A percentile compares a stretch with the other conserved stretches of the same genome.
These are phyloP conservation scores for Apiosordaria backusii DNA, from an alignment of 495 filamentous ascomycete genomes.

Conservation along the genomic window DNA sequence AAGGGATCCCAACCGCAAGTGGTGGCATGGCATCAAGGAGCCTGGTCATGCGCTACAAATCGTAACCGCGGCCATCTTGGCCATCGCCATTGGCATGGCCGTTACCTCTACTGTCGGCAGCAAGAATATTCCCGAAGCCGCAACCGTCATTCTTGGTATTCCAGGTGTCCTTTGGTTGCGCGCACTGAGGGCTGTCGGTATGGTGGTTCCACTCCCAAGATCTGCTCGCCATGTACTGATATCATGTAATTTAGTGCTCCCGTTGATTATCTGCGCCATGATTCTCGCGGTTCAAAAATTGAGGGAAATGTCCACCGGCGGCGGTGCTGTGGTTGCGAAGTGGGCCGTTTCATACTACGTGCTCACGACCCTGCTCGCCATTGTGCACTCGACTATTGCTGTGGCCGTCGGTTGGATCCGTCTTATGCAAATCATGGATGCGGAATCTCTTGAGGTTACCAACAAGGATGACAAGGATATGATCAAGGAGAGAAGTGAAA, in stretches of 20 bases:
- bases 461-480: constrained; percentile 12
- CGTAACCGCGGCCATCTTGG: constrained; percentile 27
- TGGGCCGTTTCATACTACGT: constrained; percentile 33
- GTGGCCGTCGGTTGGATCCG: constrained; percentile 27
- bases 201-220: neutral
- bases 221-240: neutral
- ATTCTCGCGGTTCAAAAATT: constrained; percentile 31
- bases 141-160: constrained; percentile 22
- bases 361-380: constrained; percentile 30
- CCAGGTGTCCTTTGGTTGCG: constrained; percentile 33
- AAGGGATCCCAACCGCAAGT: constrained; percentile 10
- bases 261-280: constrained; percentile 33
- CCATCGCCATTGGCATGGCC: constrained; percentile 29
- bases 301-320: constrained; percentile 24
- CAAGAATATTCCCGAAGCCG: constrained; percentile 21
- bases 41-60: constrained; percentile 27
- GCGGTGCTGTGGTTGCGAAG: constrained; percentile 23
- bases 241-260: constrained; percentile 21
- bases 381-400: constrained; percentile 28
- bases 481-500: constrained; percentile 14
- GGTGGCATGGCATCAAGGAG: constrained; percentile 12
- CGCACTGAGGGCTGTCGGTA: constrained; percentile 31
- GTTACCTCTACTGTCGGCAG: constrained; percentile 23
- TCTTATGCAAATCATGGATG: constrained; percentile 23
- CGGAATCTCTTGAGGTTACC: constrained; percentile 10